Base-by-base conservation (phyloP, 2,329 filamentous ascomycete genomes). In the Aureobasidium leucospermi region DNA sequence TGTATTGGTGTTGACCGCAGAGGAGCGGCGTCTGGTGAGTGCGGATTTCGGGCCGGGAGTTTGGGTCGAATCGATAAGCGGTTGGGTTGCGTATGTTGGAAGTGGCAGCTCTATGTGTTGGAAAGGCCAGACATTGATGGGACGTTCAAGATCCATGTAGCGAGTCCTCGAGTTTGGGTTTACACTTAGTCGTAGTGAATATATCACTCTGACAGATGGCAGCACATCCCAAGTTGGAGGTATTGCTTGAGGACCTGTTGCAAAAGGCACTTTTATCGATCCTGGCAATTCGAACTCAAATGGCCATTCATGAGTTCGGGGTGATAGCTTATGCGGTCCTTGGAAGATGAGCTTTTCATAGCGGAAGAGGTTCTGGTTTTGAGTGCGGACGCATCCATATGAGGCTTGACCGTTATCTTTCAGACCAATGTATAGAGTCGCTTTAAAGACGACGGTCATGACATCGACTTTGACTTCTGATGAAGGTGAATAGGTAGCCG, bases 371-470 rank as follows among this genome's bases (percentile, higher is more conserved):
- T n/a, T 34, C n/a, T 55, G 51, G 38, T 55, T 42, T 5, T 28
- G 38, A 0, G 51, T 43, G 51, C 51, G 51, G 2, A 55, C 29
- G 39, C 28, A 55, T 6, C 51, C 36, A 9, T 55, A 42, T 1
- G 15, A 34, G 6, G 28, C 28, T 32, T 43, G 38, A 9, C 36
- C 34, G 6, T 23, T 34, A 2, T 55, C 39, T 9, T 16, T 23
- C 23, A 55, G 16, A 13, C 34, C 51, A n/a, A 16, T 55, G 38
- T 55, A 55, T 28, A 55, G 51, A 16, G 51, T 55, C 9, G 38
- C 36, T 43, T 55, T 55, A 39, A 55, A 55, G 39, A 55, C 23
- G n/a, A 55, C 23, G 6, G 28, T 55, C 51, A 55, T 55, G 15
- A 16, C 23, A 9, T 55, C 38, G 5, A 55, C 38, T 29, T 55